Percentiles rank a stretch among this genome's conserved stretches.
Conservation (phyloP, 192 early-diverging fungal species). For the Podila epigama region DNA sequence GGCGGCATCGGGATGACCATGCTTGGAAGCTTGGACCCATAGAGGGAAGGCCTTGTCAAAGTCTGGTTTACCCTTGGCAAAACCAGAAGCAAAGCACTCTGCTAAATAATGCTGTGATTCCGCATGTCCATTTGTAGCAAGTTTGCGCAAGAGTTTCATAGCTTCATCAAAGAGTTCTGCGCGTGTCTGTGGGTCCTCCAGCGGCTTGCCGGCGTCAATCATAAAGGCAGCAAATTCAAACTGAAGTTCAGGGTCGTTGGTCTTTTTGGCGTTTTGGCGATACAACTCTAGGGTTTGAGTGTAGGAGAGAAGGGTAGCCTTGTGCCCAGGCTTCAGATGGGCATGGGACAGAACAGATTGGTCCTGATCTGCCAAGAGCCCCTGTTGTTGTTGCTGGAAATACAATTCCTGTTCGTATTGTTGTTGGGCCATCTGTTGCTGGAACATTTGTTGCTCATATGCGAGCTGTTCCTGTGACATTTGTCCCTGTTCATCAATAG, state of each 20-base stretch:
- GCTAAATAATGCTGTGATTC: slow-evolving; percentile 78
- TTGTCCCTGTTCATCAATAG: slow-evolving; percentile 13
- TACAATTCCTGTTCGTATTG: slow-evolving; percentile 9
- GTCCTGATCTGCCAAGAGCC: slow-evolving; percentile 6
- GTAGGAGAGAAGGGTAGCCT: slow-evolving; percentile 62
- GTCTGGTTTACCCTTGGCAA: slow-evolving; percentile 70
- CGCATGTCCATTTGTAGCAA: slow-evolving; percentile 64
- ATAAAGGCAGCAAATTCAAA: slow-evolving; percentile 75
- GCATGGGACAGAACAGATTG: slow-evolving; percentile 54
- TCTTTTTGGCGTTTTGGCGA: slow-evolving; percentile 71
- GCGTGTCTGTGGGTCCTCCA: slow-evolving; percentile 57
- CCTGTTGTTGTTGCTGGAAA: neutral
- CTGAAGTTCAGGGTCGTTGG: slow-evolving; percentile 66
- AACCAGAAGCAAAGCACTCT: slow-evolving; percentile 73
- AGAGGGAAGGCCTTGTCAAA: slow-evolving; percentile 75
- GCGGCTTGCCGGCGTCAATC: slow-evolving; percentile 62
- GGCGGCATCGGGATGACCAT: slow-evolving; percentile 69
- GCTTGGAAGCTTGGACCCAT: slow-evolving; percentile 75
- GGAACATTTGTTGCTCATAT: slow-evolving; percentile 27
- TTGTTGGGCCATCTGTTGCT: slow-evolving; percentile 19
- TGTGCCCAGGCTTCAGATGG: slow-evolving; percentile 66
- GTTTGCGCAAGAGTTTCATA: slow-evolving; percentile 66
- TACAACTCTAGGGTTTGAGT: slow-evolving; percentile 65
- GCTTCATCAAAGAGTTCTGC: slow-evolving; percentile 73
- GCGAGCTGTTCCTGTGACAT: slow-evolving; percentile 29